Evolutionary conservation across 2,329 filamentous ascomycete species (phyloP).

Genomic region (Pseudopithomyces maydicus): DNA sequence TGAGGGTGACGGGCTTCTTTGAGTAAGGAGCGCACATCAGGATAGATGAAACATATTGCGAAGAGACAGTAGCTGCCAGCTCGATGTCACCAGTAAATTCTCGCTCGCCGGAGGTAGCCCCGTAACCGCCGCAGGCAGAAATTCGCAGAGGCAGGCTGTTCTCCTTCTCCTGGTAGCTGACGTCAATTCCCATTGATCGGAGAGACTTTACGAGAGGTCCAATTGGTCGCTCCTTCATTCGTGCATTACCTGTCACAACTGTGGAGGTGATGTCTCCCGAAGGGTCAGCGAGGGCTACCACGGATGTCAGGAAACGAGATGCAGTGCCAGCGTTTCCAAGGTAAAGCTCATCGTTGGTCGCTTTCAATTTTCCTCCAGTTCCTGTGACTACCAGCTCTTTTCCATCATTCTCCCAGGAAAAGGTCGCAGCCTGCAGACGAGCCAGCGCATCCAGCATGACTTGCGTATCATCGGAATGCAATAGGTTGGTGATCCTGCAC

Average conservation of each 20-base stretch:
- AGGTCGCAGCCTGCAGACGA: conserved; percentile 82
- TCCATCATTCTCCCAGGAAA: conserved; percentile 94
- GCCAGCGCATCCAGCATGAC: conserved; percentile 95
- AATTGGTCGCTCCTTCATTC: conserved; percentile 96
- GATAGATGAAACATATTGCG: conserved; percentile 97
- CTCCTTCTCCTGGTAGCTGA: conserved; percentile 83
- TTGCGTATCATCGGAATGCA: conserved; percentile 96
- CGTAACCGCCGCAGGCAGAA: conserved; percentile 62
- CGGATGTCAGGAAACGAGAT: conserved; percentile 91
- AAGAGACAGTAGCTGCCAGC: conserved; percentile 92
- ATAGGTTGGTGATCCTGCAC: conserved; percentile 86
- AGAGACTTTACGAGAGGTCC: conserved; percentile 91
- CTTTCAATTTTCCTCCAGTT: conserved; percentile 82
- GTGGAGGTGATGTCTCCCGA: conserved; percentile 67
- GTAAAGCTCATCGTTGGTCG: conserved; percentile 79
- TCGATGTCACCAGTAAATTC: conserved; percentile 76
- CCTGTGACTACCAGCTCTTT: conserved; percentile 87
- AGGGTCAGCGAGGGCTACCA: conserved; percentile 80
- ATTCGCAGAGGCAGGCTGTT: conserved; percentile 85
- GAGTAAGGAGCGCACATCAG: conserved; percentile 97
- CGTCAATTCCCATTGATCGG: conserved; percentile 80
- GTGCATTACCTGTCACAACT: conserved; percentile 86
- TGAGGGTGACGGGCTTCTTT: conserved; percentile 88
- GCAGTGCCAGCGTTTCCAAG: conserved; percentile 96
- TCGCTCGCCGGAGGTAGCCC: conserved; percentile 72